Conservation (phyloP, 1,284 basidiomycete genomes). For the Trichosporon sp. region DNA sequence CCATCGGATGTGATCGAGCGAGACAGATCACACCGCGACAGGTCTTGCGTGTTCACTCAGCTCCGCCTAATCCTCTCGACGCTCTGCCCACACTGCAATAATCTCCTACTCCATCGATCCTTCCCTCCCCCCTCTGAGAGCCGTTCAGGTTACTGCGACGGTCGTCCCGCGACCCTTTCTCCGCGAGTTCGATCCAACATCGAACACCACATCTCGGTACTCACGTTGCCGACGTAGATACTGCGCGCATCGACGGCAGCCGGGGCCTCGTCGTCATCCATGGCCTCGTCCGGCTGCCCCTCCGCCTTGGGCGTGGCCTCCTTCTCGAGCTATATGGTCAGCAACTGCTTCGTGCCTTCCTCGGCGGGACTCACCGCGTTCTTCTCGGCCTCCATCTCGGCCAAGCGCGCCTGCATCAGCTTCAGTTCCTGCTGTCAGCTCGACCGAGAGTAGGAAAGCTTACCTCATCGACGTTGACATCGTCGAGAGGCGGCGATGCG, state of each 20-base stretch:
- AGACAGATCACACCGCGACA: no score
- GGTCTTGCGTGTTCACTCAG: no score
- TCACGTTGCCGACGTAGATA: slow-evolving; percentile 93
- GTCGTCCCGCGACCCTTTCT: no score
- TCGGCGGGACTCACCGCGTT: slow-evolving; percentile 51
- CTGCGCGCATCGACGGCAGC: slow-evolving; percentile 77
- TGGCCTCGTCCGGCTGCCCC: slow-evolving; percentile 53
- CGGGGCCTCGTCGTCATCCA: slow-evolving; percentile 53
- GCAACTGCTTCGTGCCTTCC: slow-evolving; percentile 33
- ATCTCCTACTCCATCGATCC: no score
- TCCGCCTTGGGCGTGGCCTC: slow-evolving; percentile 1
- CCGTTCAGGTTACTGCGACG: no score
- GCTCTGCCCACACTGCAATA: no score
- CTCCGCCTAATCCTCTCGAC: no score
- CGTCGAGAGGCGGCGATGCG: slow-evolving; percentile 35
- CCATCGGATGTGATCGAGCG: no score
- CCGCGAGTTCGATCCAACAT: no score
- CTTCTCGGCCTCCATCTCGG: slow-evolving; percentile 80
- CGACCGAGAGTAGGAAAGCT: background rate
- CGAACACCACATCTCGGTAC: slow-evolving; percentile 43
- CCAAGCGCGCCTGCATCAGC: slow-evolving; percentile 83
- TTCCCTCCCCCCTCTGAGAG: no score
- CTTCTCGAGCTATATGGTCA: background rate
- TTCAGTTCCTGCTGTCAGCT: slow-evolving; percentile 48
- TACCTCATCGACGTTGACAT: slow-evolving; percentile 44